Conservation (phyloP, 495 filamentous ascomycete genomes). For the Podospora conica region DNA sequence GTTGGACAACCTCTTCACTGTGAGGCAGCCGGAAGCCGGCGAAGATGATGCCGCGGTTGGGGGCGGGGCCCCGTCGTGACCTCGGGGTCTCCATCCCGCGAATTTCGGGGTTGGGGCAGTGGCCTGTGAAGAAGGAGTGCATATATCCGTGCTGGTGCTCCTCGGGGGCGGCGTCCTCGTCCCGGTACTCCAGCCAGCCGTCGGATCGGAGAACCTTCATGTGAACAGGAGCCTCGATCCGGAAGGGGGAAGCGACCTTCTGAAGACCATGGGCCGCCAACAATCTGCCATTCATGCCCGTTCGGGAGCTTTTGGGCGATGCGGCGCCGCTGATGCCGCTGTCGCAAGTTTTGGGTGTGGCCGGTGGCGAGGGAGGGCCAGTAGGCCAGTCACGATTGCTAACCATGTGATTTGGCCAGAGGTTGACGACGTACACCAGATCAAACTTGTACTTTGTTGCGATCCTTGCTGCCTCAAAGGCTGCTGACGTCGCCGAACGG, state of each 20-base stretch:
- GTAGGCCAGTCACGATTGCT: neutral
- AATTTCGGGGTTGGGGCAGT: constrained; percentile 10
- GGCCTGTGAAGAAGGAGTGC: constrained; percentile 34
- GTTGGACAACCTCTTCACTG: neutral
- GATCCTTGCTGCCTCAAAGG: constrained; percentile 37
- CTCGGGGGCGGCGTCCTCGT: constrained; percentile 19
- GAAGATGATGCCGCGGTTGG: constrained; percentile 38
- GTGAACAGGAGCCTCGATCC: constrained; percentile 32
- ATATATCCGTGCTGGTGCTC: constrained; percentile 36
- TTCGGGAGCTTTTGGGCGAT: neutral
- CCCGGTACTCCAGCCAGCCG: constrained; percentile 39
- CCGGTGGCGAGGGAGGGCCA: neutral
- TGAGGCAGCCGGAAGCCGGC: constrained; percentile 32
- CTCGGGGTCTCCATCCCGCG: neutral
- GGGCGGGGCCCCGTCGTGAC: constrained; percentile 2
- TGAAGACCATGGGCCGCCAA: constrained; percentile 36
- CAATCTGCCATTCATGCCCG: constrained; percentile 31
- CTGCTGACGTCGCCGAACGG: constrained; percentile 29
- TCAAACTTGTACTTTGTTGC: constrained; percentile 36
- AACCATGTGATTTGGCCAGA: constrained; percentile 34
- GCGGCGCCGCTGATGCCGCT: neutral
- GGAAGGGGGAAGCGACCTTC: constrained; percentile 33
- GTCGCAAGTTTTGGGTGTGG: neutral
- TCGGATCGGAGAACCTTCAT: constrained; percentile 30
- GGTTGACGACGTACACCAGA: constrained; percentile 39